Evolutionary conservation across 305 asterid genomes (phyloP), one percentile per base, ranked within the genome.

Genomic region (Fraxinus dipetala): DNA sequence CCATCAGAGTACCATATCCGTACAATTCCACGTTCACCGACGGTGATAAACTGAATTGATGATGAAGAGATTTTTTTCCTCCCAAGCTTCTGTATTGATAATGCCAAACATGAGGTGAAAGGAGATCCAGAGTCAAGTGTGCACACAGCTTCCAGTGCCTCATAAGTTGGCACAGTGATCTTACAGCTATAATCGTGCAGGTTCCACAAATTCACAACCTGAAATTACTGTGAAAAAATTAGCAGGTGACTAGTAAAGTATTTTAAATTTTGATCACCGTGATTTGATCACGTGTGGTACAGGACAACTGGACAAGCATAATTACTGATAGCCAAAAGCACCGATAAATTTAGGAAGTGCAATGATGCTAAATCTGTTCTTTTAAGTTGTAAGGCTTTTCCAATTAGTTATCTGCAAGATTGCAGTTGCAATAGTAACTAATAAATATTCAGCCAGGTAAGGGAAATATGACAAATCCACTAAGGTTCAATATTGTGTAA

Each of bases 21-120:
- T 80, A 94, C 94, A 80, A 94, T 80, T 80, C 97, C 99, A 76
- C 98, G 98, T 84, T 96, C 98, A 83, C 99, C 99, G 83, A 93
- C 97, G 35, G 98, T 94, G 77, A 94, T 63, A 82, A 94, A 96
- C 74, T 87, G 88, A 85, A 90, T 61, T 69, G 95, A 87, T 36
- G 92, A 87, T 74, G 90, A 83, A 79, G 80, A 89, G 76, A 81
- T 88, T 77, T 81, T 89, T 85, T 85, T 84, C 91, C 89, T 92
- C 80, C 88, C 90, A 20, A 84, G 85, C 81, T 85, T 86, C 84
- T 88, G 81, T 24, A 85, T 56, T 82, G 77, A 87, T 36, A 87
- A 85, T 82, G 93, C 85, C 83, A 92, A 80, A 79, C 80, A 89
- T 61, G 87, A 80, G 76, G 91, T 83, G 43, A 93, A 94, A 31